phyloP scores from a whole-genome alignment of 768 basidiomycete genomes.

The Lenzites betulinus region DNA sequence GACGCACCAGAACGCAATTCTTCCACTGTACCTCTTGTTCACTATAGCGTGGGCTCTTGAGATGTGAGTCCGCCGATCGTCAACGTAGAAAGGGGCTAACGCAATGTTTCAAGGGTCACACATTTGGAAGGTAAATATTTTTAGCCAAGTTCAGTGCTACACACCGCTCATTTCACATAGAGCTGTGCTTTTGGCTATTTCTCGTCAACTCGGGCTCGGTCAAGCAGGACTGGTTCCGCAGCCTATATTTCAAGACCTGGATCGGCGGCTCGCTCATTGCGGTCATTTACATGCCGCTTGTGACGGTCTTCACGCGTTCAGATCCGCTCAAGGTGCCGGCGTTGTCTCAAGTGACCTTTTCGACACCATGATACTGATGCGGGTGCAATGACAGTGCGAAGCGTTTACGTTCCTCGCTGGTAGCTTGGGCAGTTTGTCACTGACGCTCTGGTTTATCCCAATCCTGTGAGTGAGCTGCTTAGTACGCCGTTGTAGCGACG shows the following conservation, averaged over 20 bases:
- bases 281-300: conserved; percentile 66
- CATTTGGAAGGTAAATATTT: conserved; percentile 68
- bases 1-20: conserved; percentile 47
- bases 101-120: conserved; percentile 57
- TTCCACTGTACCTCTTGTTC: conserved; percentile 67
- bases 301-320: conserved; percentile 62
- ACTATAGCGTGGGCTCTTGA: conserved; percentile 74
- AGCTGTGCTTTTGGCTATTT: conserved; percentile 88
- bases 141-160: too few species aligned
- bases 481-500: not conserved
- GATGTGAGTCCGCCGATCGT: conserved; percentile 45
- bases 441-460: conserved; percentile 77
- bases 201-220: conserved; percentile 64
- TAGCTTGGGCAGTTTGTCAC: conserved; percentile 62
- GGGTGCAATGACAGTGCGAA: conserved; percentile 53
- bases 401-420: conserved; percentile 71
- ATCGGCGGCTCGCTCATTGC: conserved; percentile 61
- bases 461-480: conserved; percentile 51
- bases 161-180: conserved; percentile 36
- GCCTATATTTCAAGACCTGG: conserved; percentile 76
- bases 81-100: not conserved
- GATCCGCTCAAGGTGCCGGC: conserved; percentile 57
- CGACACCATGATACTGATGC: not conserved
- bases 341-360: not conserved
- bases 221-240: conserved; percentile 78